Conservation (phyloP, 495 filamentous ascomycete species). For the Xylaria sp. region DNA sequence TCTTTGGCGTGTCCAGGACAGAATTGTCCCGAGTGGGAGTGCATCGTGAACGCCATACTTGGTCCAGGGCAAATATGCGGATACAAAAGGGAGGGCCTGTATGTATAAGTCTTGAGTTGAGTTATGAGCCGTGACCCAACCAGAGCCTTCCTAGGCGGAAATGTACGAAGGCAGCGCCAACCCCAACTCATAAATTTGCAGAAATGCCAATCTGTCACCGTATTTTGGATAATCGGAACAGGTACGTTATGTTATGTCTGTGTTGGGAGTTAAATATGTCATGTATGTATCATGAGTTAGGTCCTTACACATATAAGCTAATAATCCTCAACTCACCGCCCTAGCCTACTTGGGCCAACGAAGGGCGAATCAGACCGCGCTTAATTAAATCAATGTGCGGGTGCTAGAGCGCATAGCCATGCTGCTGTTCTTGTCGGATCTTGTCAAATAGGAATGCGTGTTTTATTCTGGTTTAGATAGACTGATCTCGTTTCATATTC, state of each 20-base stretch:
- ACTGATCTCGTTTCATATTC: background rate
- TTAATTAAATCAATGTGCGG: background rate
- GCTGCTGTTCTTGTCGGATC: too few relatives aligned
- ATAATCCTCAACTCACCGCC: slow-evolving; percentile 11
- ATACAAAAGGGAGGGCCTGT: background rate
- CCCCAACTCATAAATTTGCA: background rate
- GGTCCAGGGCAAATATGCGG: background rate
- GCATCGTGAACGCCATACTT: slow-evolving; percentile 98
- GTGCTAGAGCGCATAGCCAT: slow-evolving; percentile 3
- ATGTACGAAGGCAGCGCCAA: too few relatives aligned
- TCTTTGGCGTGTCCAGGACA: slow-evolving; percentile 87
- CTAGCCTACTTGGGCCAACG: background rate
- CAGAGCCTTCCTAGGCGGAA: background rate
- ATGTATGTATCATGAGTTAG: background rate
- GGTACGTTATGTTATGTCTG: background rate
- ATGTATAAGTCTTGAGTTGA: background rate
- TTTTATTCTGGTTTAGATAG: background rate
- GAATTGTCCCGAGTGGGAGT: slow-evolving; percentile 98
- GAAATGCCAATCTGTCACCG: background rate
- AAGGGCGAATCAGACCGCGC: background rate
- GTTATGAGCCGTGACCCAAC: background rate
- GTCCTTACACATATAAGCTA: background rate
- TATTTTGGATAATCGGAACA: background rate
- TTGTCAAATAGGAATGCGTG: background rate
- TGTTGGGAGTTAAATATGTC: background rate